Base-by-base conservation (phyloP, 768 basidiomycete genomes). In the Boletus pseudo-olivaceus region DNA sequence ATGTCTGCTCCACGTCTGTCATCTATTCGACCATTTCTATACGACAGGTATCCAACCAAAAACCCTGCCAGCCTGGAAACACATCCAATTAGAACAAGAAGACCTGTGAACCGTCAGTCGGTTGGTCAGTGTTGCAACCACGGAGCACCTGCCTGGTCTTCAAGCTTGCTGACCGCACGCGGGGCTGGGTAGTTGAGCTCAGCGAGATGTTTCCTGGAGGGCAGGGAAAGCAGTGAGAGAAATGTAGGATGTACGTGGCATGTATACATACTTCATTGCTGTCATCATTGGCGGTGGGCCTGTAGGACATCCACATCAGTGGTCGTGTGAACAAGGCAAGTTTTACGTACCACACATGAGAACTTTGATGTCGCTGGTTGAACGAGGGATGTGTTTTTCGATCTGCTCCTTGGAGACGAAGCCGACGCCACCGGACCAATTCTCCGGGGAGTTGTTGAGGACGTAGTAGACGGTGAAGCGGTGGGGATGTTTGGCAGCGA, bases 391-490 rank as follows among this genome's bases (percentile, higher is more conserved):
- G 71, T 84, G 77, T 58, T 85, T 74, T 66, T 88, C 81, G 64
- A 99, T 93, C 67, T 97, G 93, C 11, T 93, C 92, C 73, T 90
- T 91, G 62, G 87, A 83, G 51, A 99, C 91, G 64, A 97, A 99
- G 37, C 97, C 97, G 51, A 85, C 83, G 55, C 94, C 94, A 42
- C 90, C 90, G 5, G 76, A 81, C 97, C 97, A 99, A 59, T 72
- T 78, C 27, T 81, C 76, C 5, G 96, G 94, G 3, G 94, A 85
- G 77, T 93, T 97, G 80, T 99, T 98, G 66, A 99, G 83, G 51
- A 97, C 93, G 69, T 94, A 93, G 74, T 82, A 84, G 49, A 96
- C 79, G 60, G 81, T 84, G 80, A 98, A 93, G 54, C 83, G 78
- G 43, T 76, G 69, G 20, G 78, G 76, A 65, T 96, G 80, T 51